Conservation (phyloP, 441 rosid genomes). For the Adansonia grandidieri region DNA sequence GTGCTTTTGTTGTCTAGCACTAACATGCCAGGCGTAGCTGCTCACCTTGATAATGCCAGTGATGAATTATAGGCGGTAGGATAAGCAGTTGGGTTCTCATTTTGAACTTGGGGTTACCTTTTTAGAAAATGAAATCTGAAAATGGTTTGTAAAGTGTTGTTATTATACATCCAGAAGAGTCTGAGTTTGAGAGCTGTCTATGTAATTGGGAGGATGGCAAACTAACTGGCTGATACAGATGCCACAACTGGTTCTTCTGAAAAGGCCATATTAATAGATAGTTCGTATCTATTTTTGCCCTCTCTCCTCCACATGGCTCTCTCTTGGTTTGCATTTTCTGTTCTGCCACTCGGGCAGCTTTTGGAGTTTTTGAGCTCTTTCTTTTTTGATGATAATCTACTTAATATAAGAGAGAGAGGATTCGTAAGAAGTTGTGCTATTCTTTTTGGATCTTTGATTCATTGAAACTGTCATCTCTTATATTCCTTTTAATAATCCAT, state of each 20-base stretch:
- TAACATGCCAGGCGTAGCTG: no score
- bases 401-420: not conserved
- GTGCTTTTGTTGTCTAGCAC: no score
- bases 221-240: not conserved
- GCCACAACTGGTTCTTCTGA: not conserved
- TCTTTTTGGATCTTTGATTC: slow-evolving; percentile 2
- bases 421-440: not conserved
- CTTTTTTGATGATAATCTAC: not conserved
- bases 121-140: not conserved
- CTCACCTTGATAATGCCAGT: no score
- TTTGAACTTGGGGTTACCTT: not conserved
- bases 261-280: not conserved
- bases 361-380: not conserved
- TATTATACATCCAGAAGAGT: not conserved
- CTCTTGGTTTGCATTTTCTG: not conserved
- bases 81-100: not conserved
- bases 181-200: not conserved
- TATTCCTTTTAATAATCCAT: not conserved
- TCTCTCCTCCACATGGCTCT: no score
- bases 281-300: not conserved
- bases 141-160: not conserved
- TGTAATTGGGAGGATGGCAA: no score
- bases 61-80: not conserved
- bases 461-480: not conserved
- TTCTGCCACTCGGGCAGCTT: not conserved